Percentiles rank a stretch among this genome's conserved stretches.
phyloP scores from a whole-genome alignment of 305 asterid species.

The Fraxinus dipetala region DNA sequence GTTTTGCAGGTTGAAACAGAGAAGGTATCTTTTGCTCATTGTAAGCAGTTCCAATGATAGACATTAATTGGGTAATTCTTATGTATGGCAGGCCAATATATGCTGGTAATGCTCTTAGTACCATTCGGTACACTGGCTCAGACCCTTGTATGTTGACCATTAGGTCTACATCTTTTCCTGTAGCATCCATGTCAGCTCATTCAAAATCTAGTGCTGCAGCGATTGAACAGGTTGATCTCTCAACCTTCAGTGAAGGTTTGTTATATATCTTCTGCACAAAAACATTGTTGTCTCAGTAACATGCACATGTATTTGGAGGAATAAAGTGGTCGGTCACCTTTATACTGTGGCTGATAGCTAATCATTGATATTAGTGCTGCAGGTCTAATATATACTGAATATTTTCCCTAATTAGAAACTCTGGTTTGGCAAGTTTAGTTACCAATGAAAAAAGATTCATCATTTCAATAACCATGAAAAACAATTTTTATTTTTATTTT shows the following conservation, averaged over 20 bases:
- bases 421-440: conserved; percentile 12
- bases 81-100: conserved; percentile 74
- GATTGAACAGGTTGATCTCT: conserved; percentile 76
- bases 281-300: neutral
- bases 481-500: neutral
- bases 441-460: conserved; percentile 8
- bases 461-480: neutral
- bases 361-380: neutral
- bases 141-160: conserved; percentile 88
- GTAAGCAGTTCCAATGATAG: neutral
- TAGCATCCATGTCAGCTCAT: conserved; percentile 31
- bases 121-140: conserved; percentile 76
- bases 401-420: neutral
- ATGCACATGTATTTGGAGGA: conserved; percentile 1
- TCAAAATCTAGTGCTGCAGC: conserved; percentile 49
- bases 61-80: conserved; percentile 16
- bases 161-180: conserved; percentile 82
- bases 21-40: conserved; percentile 11
- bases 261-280: conserved; percentile 21
- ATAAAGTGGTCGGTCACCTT: conserved; percentile 7
- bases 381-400: neutral
- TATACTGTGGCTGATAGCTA: neutral
- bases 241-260: conserved; percentile 72
- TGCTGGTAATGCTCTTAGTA: conserved; percentile 96
- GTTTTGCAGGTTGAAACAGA: neutral